Evolutionary conservation across 2,329 filamentous ascomycete genomes (phyloP).

Genomic region (Aureobasidium sp.): DNA sequence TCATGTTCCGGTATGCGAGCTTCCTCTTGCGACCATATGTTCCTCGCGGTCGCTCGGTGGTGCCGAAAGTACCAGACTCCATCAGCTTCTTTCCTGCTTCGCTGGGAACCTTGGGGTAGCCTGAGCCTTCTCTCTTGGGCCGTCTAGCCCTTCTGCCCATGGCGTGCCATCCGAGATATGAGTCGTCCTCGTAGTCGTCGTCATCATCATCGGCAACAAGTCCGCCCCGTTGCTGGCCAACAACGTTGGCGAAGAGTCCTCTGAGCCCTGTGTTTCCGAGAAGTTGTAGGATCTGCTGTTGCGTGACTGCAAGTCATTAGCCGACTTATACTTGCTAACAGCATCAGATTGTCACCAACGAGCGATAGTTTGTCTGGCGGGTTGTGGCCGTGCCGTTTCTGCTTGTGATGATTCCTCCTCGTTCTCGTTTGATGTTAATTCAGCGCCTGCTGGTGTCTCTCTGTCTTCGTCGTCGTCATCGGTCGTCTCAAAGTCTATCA

Average conservation of each 20-base stretch:
- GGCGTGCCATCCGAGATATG: constrained; percentile 30
- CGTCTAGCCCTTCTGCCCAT: constrained; percentile 39
- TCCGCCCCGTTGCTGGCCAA: constrained; percentile 21
- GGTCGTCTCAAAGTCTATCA: constrained; percentile 34
- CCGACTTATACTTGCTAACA: constrained; percentile 7
- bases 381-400: constrained; percentile 21
- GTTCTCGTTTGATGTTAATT: constrained; percentile 18
- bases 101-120: constrained; percentile 79
- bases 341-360: constrained; percentile 20
- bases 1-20: constrained; percentile 63
- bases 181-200: constrained; percentile 34
- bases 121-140: constrained; percentile 35
- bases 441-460: constrained; percentile 18
- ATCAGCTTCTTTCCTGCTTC: constrained; percentile 69
- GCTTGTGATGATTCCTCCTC: constrained; percentile 30
- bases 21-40: constrained; percentile 47
- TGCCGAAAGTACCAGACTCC: constrained; percentile 72
- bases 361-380: constrained; percentile 23
- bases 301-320: constrained; percentile 32
- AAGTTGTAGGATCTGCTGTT: constrained; percentile 45
- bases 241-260: constrained; percentile 38
- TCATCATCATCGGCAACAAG: constrained; percentile 29
- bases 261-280: constrained; percentile 47
- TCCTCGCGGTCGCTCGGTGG: constrained; percentile 42
- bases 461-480: constrained; percentile 28